These are phyloP conservation scores for Rhizopus microsporus DNA, from an alignment of 371 early-diverging fungal genomes.

Conservation along the genomic window DNA sequence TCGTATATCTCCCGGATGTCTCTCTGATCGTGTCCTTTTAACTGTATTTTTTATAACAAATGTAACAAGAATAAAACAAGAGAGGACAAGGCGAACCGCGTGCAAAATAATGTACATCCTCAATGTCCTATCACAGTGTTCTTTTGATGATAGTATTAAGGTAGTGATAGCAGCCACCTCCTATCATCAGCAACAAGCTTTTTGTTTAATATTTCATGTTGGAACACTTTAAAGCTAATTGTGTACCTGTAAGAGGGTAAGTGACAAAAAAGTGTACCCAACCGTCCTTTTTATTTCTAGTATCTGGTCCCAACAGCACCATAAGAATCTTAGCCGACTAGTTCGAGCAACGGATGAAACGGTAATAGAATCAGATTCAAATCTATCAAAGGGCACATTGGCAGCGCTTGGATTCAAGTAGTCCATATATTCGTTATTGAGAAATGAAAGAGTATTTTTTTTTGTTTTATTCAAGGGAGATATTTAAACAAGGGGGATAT, in stretches of 20 bases:
- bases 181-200: conserved; percentile 9
- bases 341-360: neutral
- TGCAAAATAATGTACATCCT: conserved; percentile 37
- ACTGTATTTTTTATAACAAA: too few species aligned
- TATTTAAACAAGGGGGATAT: neutral
- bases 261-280: neutral
- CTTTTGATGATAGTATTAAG: conserved; percentile 30
- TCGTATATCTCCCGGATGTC: too few species aligned
- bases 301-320: conserved; percentile 17
- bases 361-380: neutral
- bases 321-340: conserved; percentile 10
- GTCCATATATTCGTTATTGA: neutral
- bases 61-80: conserved; percentile 30
- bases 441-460: neutral
- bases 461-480: neutral
- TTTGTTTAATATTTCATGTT: too few species aligned
- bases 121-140: conserved; percentile 45
- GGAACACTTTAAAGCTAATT: neutral
- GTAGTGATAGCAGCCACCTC: conserved; percentile 30
- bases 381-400: too few species aligned
- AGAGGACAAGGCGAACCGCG: conserved; percentile 28
- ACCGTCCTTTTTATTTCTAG: conserved; percentile 7
- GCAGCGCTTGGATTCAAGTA: neutral
- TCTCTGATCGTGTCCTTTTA: too few species aligned
- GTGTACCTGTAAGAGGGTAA: conserved; percentile 15